Conservation (phyloP, 306 rosid species). For the Cajanus cajan region DNA sequence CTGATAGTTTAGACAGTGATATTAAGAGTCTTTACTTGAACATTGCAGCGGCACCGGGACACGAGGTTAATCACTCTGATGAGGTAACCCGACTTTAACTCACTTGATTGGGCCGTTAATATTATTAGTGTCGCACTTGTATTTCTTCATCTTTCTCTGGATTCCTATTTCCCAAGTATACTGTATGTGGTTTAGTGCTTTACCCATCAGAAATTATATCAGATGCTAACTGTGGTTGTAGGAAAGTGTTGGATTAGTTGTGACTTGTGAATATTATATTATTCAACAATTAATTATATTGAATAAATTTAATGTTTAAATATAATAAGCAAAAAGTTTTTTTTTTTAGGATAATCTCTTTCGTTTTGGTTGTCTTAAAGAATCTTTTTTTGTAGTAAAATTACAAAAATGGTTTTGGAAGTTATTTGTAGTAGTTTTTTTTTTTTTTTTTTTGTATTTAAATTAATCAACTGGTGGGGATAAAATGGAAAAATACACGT, state of each 20-base stretch:
- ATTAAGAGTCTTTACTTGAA: conserved; percentile 48
- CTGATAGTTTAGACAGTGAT: conserved; percentile 46
- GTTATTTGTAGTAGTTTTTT: not conserved
- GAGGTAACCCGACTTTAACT: conserved; percentile 36
- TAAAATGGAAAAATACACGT: not conserved
- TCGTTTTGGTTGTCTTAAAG: not conserved
- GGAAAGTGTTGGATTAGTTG: not conserved
- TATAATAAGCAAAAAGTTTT: not conserved
- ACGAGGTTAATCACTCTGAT: conserved; percentile 39
- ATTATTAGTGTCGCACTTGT: not conserved
- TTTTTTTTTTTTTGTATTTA: too few species aligned
- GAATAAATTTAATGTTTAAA: not conserved
- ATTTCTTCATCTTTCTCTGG: not conserved
- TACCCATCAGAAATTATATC: not conserved
- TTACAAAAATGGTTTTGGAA: not conserved
- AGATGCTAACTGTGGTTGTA: not conserved
- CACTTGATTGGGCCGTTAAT: not conserved
- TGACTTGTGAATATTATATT: not conserved
- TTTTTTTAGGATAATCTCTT: not conserved
- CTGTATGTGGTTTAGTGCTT: not conserved
- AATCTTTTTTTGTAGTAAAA: not conserved
- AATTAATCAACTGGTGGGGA: not conserved
- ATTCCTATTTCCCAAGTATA: not conserved
- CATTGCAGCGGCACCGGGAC: conserved; percentile 40
- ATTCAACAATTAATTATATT: not conserved